Evolutionary conservation across 371 early-diverging fungal species (phyloP).

Genomic region (Mucor plumbeus): DNA sequence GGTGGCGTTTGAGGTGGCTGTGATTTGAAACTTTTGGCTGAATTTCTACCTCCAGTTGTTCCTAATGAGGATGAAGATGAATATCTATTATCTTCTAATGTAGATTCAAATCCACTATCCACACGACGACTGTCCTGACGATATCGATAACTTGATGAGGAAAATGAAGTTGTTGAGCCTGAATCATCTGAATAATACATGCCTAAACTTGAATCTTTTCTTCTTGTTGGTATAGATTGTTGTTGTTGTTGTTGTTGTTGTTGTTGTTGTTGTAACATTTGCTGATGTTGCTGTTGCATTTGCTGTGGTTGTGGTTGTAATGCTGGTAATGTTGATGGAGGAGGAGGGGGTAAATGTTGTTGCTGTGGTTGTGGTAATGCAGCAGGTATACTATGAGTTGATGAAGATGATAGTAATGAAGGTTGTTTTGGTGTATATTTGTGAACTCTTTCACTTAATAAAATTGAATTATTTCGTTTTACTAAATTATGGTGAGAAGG

Average conservation of each 20-base stretch:
- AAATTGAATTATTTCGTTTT: conserved; percentile 39
- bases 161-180: conserved; percentile 31
- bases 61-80: conserved; percentile 31
- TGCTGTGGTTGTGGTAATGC: conserved; percentile 8
- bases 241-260: conserved; percentile 15
- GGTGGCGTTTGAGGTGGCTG: conserved; percentile 33
- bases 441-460: conserved; percentile 22
- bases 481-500: not conserved
- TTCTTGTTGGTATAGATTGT: conserved; percentile 20
- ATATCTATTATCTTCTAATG: conserved; percentile 39
- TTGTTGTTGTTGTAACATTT: not conserved
- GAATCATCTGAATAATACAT: conserved; percentile 37
- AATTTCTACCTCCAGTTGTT: conserved; percentile 17
- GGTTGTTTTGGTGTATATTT: conserved; percentile 13
- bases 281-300: not conserved
- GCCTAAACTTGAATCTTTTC: conserved; percentile 34
- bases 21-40: conserved; percentile 21
- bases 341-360: conserved; percentile 7
- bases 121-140: conserved; percentile 38
- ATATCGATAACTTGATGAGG: conserved; percentile 31
- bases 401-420: not conserved
- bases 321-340: conserved; percentile 7
- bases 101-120: conserved; percentile 53
- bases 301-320: too few species aligned
- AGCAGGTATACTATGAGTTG: not conserved